A percentile compares a stretch with the other conserved stretches of the same genome.
Conservation (phyloP, 73 alveolate genomes). For the Symbiodinium pilosum region DNA sequence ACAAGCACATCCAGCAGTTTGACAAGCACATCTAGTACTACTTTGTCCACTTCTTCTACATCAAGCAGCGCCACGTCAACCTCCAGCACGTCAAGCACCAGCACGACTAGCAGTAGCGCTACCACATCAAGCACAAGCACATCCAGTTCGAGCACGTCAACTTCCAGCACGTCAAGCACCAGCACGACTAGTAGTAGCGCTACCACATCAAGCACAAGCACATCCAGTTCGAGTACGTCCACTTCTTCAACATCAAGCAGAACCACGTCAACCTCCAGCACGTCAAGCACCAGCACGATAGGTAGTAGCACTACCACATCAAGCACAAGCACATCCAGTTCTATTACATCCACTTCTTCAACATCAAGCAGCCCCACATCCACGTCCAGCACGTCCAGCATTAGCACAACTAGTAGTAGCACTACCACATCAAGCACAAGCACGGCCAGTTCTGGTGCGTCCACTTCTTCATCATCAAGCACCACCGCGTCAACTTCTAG, state of each 20-base stretch:
- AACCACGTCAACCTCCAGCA: slow-evolving; percentile 7
- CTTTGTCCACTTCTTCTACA: background rate
- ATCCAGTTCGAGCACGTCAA: background rate
- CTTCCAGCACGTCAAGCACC: slow-evolving; percentile 6
- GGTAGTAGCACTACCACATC: background rate
- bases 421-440: background rate
- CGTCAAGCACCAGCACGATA: slow-evolving; percentile 41
- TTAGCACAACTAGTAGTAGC: slow-evolving; percentile 15
- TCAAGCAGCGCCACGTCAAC: background rate
- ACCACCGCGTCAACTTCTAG: background rate
- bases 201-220: background rate
- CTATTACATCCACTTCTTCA: background rate
- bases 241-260: background rate
- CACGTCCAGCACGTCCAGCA: background rate
- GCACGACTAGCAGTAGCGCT: slow-evolving; percentile 21
- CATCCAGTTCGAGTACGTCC: background rate
- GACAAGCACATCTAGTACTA: background rate
- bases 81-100: background rate
- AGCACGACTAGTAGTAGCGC: background rate
- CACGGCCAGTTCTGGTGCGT: background rate
- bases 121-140: background rate
- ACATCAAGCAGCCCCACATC: background rate
- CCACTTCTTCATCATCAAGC: background rate
- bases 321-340: slow-evolving; percentile 17
- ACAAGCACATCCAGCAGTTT: slow-evolving; percentile 16